A percentile compares a stretch with the other conserved stretches of the same genome.
Conservation (phyloP, 495 filamentous ascomycete species). For the Letharia lupina region DNA sequence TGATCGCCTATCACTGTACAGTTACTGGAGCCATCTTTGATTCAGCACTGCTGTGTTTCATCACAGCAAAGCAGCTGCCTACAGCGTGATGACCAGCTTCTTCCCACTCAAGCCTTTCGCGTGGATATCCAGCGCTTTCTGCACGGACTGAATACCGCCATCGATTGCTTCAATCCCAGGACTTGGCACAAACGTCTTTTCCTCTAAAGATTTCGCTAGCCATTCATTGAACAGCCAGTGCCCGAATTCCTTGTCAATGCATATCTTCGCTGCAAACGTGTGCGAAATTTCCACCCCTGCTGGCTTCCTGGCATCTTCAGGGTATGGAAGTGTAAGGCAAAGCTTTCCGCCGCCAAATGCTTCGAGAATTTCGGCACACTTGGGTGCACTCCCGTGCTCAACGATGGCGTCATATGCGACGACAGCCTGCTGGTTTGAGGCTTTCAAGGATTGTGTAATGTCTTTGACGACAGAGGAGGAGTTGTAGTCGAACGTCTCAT, state of each 20-base stretch:
- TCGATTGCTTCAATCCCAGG: constrained; percentile 25
- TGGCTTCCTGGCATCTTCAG: constrained; percentile 20
- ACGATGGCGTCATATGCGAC: constrained; percentile 20
- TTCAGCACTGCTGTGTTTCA: not conserved
- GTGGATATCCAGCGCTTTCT: constrained; percentile 24
- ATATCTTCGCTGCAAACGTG: constrained; percentile 8
- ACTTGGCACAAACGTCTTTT: constrained; percentile 24
- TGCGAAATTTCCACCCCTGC: constrained; percentile 12
- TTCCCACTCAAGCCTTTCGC: constrained; percentile 25
- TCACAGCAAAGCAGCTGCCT: not conserved
- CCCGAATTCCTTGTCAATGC: constrained; percentile 20
- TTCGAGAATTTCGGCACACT: constrained; percentile 29
- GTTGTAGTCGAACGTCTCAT: constrained; percentile 30
- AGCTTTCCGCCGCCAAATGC: constrained; percentile 32
- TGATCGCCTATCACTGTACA: not conserved
- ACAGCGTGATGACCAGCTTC: constrained; percentile 25
- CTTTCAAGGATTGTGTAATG: constrained; percentile 28
- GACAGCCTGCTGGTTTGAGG: constrained; percentile 11
- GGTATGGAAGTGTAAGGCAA: constrained; percentile 22
- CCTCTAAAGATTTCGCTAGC: constrained; percentile 19
- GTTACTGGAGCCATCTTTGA: not conserved
- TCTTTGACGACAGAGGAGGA: constrained; percentile 28
- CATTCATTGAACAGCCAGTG: constrained; percentile 26
- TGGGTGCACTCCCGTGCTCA: constrained; percentile 12
- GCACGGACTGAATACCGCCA: constrained; percentile 22